Evolutionary conservation across 805 yeast genomes (phyloP), one percentile per base, ranked within the genome.

Genomic region (Kluyveromyces lactis): DNA sequence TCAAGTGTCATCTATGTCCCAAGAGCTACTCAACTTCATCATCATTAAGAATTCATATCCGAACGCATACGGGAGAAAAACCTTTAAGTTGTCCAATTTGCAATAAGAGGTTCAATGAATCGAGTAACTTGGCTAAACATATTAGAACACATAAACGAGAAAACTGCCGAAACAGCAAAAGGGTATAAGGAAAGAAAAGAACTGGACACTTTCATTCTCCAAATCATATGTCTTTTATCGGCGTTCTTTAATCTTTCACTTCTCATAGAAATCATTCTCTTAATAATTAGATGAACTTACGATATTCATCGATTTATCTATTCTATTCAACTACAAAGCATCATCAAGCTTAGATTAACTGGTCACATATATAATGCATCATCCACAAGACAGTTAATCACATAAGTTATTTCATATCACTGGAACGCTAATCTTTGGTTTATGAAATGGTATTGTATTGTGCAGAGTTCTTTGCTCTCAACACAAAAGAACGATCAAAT

Each of bases 61-160:
- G 97, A 44, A 79, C 79, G 2, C 98, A 90, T 60, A 83, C 95
- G 1, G 97, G 97, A 2, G 90, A 82, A 43, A 86, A 82, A 58
- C 97, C 97, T 2, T 65, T 90, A 48, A 66, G 61, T 26, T 90
- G 97, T 60, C 79, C 78, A 46, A 81, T 84, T 1, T 90, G 98
- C 58, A 80, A 77, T 13, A 87, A 85, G 58, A 62, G 85, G 39
- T 90, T 90, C 55, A 81, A 90, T 43, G 97, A 92, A 59, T 79
- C 90, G 35, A 81, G 95, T 13, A 92, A 90, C 58, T 66, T 90
- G 50, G 79, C 84, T 16, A 90, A 90, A 52, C 98, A 90, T 58
- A 72, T 86, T 78, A 81, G 74, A 53, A 81, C 79, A 1, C 98
- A 90, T 58, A 63, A 66, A 31, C 71, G 79, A 42, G 53, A 60